Percentiles rank a stretch among this genome's conserved stretches.
These are phyloP conservation scores for Basidiobolus meristosporus DNA, from an alignment of 371 early-diverging fungal species.

Conservation along the genomic window DNA sequence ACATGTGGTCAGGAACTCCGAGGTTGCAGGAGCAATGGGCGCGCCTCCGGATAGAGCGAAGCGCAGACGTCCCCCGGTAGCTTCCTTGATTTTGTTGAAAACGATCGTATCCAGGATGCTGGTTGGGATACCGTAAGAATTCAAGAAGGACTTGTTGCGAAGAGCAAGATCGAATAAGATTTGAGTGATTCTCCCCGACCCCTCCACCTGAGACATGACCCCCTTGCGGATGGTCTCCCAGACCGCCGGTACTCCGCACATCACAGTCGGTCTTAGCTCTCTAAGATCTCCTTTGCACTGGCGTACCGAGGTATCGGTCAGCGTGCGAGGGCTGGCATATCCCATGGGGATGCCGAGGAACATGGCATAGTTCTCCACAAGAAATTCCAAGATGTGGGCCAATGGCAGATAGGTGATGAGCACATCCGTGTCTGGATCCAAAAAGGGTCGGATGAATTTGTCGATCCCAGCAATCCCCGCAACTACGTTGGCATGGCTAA, in stretches of 20 bases:
- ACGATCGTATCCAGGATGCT: constrained; percentile 68
- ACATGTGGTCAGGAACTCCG: constrained; percentile 65
- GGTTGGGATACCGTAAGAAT: constrained; percentile 38
- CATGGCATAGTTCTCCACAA: constrained; percentile 54
- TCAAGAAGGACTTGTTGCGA: constrained; percentile 53
- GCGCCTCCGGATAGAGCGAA: constrained; percentile 89
- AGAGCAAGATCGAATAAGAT: constrained; percentile 55
- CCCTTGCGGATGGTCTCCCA: constrained; percentile 88
- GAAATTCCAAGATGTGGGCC: constrained; percentile 82
- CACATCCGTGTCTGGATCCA: too few species aligned
- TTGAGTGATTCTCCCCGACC: constrained; percentile 34
- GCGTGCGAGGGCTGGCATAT: constrained; percentile 73
- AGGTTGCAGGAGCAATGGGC: constrained; percentile 67
- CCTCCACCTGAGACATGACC: constrained; percentile 45
- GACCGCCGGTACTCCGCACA: constrained; percentile 86
- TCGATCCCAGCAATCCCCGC: too few species aligned
- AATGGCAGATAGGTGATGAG: constrained; percentile 87
- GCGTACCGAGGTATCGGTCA: constrained; percentile 79
- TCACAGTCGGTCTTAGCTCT: constrained; percentile 76
- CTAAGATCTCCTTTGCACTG: constrained; percentile 88
- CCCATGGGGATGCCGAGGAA: constrained; percentile 65
- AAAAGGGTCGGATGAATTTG: too few species aligned
- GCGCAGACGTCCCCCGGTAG: constrained; percentile 83
- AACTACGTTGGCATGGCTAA: constrained; percentile 75
- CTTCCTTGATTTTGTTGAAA: constrained; percentile 78